Conservation (phyloP, 2,329 filamentous ascomycete species). For the Exutisphaerella laricina region DNA sequence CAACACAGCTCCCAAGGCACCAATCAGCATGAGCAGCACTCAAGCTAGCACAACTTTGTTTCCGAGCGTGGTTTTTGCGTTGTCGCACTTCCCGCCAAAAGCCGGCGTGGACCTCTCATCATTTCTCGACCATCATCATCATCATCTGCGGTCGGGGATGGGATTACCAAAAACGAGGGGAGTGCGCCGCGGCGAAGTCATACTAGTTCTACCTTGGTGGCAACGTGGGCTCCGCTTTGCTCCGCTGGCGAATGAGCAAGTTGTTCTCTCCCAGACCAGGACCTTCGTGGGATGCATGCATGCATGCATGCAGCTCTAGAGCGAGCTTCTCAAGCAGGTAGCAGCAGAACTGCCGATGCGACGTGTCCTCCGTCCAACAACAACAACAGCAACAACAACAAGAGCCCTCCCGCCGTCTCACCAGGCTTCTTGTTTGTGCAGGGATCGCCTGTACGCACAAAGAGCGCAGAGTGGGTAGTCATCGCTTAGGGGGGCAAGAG, state of each 20-base stretch:
- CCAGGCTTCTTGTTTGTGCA: not conserved
- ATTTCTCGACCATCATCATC: not conserved
- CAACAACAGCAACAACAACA: not conserved
- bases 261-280: too few species aligned
- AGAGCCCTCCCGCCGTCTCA: not conserved
- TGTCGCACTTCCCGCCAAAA: not conserved
- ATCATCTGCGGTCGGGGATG: not conserved
- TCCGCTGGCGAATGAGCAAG: slow-evolving; percentile 8
- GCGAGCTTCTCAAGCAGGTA: not conserved
- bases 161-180: not conserved
- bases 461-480: too few species aligned
- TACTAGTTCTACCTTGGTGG: too few species aligned
- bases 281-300: slow-evolving; percentile 11
- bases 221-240: slow-evolving; percentile 7
- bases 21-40: not conserved
- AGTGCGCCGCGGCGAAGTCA: not conserved
- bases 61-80: slow-evolving; percentile 1
- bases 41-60: not conserved
- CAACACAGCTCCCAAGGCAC: not conserved
- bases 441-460: not conserved
- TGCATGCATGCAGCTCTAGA: not conserved
- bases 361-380: slow-evolving; percentile 2
- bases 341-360: slow-evolving; percentile 1
- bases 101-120: not conserved
- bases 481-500: too few species aligned